A percentile compares a stretch with the other conserved stretches of the same genome.
Conservation (phyloP, 1,284 basidiomycete genomes). For the Pseudozyma sp. region DNA sequence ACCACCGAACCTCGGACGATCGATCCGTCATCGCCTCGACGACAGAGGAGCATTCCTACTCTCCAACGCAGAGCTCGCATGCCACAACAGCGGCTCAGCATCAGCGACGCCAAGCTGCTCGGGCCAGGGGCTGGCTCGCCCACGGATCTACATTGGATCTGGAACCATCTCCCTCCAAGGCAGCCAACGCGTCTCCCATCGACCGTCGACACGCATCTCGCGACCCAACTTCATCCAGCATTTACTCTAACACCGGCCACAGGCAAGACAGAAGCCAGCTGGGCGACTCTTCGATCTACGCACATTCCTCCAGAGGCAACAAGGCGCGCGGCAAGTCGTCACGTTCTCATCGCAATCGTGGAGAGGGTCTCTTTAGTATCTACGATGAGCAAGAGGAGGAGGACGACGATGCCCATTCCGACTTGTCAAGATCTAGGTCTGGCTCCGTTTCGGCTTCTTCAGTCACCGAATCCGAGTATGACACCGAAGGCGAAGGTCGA, state of each 20-base stretch:
- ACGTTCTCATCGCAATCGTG: slow-evolving; percentile 12
- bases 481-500: slow-evolving; percentile 37
- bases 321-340: slow-evolving; percentile 22
- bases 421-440: slow-evolving; percentile 41
- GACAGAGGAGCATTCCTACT: slow-evolving; percentile 1
- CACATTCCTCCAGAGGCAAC: slow-evolving; percentile 11
- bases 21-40: slow-evolving; percentile 14
- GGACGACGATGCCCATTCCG: slow-evolving; percentile 22
- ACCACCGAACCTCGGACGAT: slow-evolving; percentile 17
- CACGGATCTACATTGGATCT: slow-evolving; percentile 46
- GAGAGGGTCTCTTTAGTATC: slow-evolving; percentile 37
- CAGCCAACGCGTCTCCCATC: neutral
- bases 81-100: slow-evolving; percentile 17
- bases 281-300: slow-evolving; percentile 28
- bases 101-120: slow-evolving; percentile 22
- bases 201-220: slow-evolving; percentile 1
- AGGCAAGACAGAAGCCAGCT: slow-evolving; percentile 18
- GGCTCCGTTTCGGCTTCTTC: slow-evolving; percentile 45
- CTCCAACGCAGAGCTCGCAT: slow-evolving; percentile 4
- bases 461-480: slow-evolving; percentile 46
- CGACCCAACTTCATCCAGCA: slow-evolving; percentile 21
- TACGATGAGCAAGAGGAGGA: slow-evolving; percentile 40
- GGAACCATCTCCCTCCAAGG: slow-evolving; percentile 1
- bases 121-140: slow-evolving; percentile 48
- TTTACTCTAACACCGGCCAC: slow-evolving; percentile 19